These are phyloP conservation scores for Sungouiozyma ichnusensis DNA, from an alignment of 805 yeast genomes.

Conservation along the genomic window DNA sequence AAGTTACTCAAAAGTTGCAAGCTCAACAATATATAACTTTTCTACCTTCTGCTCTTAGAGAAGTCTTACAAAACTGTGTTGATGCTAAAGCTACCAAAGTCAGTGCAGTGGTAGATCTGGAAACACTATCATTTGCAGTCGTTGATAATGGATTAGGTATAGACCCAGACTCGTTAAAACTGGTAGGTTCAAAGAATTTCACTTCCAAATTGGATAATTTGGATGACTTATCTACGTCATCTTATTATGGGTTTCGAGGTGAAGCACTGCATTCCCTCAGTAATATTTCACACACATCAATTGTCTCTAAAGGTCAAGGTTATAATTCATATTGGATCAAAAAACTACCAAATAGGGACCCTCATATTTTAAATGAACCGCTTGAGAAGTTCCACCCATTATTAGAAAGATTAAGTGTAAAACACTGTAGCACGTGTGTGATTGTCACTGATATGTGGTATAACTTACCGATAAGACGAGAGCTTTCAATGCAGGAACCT, in stretches of 20 bases:
- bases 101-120: slow-evolving; percentile 29
- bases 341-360: slow-evolving; percentile 5
- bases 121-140: slow-evolving; percentile 32
- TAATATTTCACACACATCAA: slow-evolving; percentile 35
- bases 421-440: slow-evolving; percentile 14
- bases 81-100: slow-evolving; percentile 41
- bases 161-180: slow-evolving; percentile 33
- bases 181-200: slow-evolving; percentile 37
- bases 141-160: slow-evolving; percentile 72
- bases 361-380: background rate
- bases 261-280: slow-evolving; percentile 52
- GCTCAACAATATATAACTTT: slow-evolving; percentile 32
- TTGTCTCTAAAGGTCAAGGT: slow-evolving; percentile 36
- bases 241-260: slow-evolving; percentile 62
- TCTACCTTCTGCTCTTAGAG: slow-evolving; percentile 35
- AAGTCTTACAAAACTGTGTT: slow-evolving; percentile 43
- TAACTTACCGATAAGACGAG: slow-evolving; percentile 22
- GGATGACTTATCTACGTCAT: slow-evolving; percentile 30
- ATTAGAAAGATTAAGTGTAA: too few species aligned
- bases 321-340: slow-evolving; percentile 24
- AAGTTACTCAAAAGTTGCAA: slow-evolving; percentile 11
- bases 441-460: slow-evolving; percentile 14
- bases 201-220: slow-evolving; percentile 44
- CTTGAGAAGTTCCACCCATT: background rate
- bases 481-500: slow-evolving; percentile 9